A percentile compares a stretch with the other conserved stretches of the same genome.
phyloP scores from a whole-genome alignment of 176 grass and related monocot genomes.

The Oryza coarctata region DNA sequence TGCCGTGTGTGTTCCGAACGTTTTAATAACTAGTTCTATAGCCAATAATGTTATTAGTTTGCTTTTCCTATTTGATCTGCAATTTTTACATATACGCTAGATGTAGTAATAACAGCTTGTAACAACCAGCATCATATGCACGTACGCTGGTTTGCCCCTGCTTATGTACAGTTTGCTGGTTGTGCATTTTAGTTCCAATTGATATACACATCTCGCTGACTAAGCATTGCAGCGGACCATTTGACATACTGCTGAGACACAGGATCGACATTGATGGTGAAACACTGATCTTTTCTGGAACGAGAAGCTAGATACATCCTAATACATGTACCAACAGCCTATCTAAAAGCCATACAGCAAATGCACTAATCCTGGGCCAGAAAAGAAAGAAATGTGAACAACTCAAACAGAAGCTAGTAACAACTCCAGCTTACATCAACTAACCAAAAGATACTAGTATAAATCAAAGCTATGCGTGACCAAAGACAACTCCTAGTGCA shows the following conservation, averaged over 20 bases:
- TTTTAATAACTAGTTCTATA: too few relatives aligned
- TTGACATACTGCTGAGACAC: not conserved
- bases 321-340: not conserved
- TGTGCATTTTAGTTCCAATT: not conserved
- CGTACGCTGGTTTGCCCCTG: not conserved
- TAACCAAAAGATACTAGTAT: not conserved
- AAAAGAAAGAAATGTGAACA: not conserved
- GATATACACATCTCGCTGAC: not conserved
- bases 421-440: slow-evolving; percentile 10
- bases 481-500: not conserved
- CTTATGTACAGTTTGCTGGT: not conserved
- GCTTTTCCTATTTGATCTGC: too few relatives aligned
- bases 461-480: not conserved
- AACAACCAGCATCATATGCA: not conserved
- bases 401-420: not conserved
- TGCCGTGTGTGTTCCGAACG: fast-evolving
- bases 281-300: slow-evolving; percentile 1
- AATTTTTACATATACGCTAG: too few relatives aligned
- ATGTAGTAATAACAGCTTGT: not conserved
- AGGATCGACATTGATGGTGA: slow-evolving; percentile 21
- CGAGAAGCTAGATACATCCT: not conserved
- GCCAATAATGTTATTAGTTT: too few relatives aligned
- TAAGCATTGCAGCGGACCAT: not conserved
- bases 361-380: not conserved
- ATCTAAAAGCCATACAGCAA: not conserved